phyloP scores from a whole-genome alignment of 2,329 filamentous ascomycete species.

The Didymella glomerata region DNA sequence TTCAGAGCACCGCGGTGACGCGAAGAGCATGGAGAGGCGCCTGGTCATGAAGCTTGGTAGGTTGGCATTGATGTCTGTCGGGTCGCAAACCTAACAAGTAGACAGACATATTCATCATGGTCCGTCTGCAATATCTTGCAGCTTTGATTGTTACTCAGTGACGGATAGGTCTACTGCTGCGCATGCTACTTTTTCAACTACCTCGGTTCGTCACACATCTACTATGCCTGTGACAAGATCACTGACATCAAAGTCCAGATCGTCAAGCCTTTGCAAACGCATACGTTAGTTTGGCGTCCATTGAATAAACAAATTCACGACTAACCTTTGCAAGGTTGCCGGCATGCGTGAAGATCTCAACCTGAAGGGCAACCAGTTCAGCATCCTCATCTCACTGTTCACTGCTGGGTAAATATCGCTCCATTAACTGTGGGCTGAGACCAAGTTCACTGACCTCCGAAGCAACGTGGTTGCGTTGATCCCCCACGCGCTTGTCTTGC shows the following conservation, averaged over 20 bases:
- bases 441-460: neutral
- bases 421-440: no score
- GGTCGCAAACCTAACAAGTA: neutral
- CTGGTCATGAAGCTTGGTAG: conserved; percentile 15
- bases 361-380: conserved; percentile 38
- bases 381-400: conserved; percentile 35
- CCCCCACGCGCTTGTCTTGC: conserved; percentile 34
- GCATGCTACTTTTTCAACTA: conserved; percentile 42
- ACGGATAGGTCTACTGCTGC: conserved; percentile 30
- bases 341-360: conserved; percentile 35
- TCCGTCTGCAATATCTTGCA: neutral
- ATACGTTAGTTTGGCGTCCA: conserved; percentile 2
- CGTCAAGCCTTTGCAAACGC: conserved; percentile 12
- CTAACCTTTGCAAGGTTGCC: conserved; percentile 19
- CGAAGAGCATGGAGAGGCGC: conserved; percentile 4
- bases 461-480: conserved; percentile 35
- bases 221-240: neutral
- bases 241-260: neutral
- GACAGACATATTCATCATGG: conserved; percentile 9
- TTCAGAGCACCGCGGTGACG: conserved; percentile 37
- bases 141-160: neutral
- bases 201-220: conserved; percentile 35
- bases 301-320: no score
- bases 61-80: neutral
- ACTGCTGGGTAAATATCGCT: conserved; percentile 28